Conservation (phyloP, 2,329 filamentous ascomycete species). For the Scedosporium boydii region DNA sequence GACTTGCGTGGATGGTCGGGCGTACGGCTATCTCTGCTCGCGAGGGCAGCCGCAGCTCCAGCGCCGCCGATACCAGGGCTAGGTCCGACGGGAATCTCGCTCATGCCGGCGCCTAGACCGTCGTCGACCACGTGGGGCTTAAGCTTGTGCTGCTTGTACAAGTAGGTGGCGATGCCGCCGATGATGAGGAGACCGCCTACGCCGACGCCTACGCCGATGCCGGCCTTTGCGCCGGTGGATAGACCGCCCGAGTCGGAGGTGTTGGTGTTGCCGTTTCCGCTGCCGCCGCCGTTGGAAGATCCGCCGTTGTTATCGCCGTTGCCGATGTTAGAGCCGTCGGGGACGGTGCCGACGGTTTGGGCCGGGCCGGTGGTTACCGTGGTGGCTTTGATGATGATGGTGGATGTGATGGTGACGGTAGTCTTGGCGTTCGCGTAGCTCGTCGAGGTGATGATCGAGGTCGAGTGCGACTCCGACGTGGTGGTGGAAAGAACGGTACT, state of each 20-base stretch:
- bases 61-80: not conserved
- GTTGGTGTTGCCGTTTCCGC: not conserved
- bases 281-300: slow-evolving; percentile 7
- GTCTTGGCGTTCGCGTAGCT: slow-evolving; percentile 22
- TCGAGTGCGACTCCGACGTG: slow-evolving; percentile 17
- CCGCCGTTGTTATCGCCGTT: slow-evolving; percentile 6
- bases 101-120: slow-evolving; percentile 26
- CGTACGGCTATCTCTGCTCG: slow-evolving; percentile 12
- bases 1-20: not conserved
- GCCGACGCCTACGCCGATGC: slow-evolving; percentile 30
- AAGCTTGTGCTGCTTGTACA: slow-evolving; percentile 11
- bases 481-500: slow-evolving; percentile 22
- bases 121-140: slow-evolving; percentile 20
- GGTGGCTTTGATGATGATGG: slow-evolving; percentile 23
- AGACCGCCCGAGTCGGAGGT: slow-evolving; percentile 18
- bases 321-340: slow-evolving; percentile 15
- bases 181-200: slow-evolving; percentile 23
- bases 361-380: slow-evolving; percentile 20
- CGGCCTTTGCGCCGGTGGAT: slow-evolving; percentile 32
- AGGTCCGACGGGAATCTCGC: slow-evolving; percentile 30
- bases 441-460: slow-evolving; percentile 13
- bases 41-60: slow-evolving; percentile 7
- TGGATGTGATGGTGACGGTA: slow-evolving; percentile 28
- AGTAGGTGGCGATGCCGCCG: slow-evolving; percentile 8
- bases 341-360: slow-evolving; percentile 13